phyloP scores from a whole-genome alignment of 2,329 filamentous ascomycete genomes.

The Hypoxylon sp. region DNA sequence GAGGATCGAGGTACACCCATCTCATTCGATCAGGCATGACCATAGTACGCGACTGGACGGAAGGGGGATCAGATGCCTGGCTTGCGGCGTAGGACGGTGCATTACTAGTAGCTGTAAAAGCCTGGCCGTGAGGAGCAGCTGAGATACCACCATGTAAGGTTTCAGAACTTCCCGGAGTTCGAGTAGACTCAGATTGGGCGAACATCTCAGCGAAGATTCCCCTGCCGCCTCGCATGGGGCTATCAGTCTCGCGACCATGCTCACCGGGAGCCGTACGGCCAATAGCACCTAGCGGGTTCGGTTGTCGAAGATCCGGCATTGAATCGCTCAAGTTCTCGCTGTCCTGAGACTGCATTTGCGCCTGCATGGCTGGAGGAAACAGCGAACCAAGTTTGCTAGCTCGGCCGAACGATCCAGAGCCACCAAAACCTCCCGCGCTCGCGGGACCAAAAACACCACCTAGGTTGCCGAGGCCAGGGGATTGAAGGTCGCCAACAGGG shows the following conservation, averaged over 20 bases:
- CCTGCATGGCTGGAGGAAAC: constrained; percentile 91
- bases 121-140: constrained; percentile 52
- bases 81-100: constrained; percentile 55
- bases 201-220: constrained; percentile 71
- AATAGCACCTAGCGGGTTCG: constrained; percentile 76
- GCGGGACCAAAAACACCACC: constrained; percentile 79
- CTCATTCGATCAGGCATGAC: constrained; percentile 99
- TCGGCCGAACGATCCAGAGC: constrained; percentile 77
- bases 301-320: constrained; percentile 71
- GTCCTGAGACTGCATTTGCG: constrained; percentile 85
- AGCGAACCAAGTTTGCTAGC: constrained; percentile 88
- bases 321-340: constrained; percentile 72
- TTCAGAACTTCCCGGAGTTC: constrained; percentile 55
- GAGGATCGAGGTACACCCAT: constrained; percentile 97
- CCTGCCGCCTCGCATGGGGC: constrained; percentile 69
- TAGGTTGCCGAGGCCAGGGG: constrained; percentile 77
- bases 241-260: constrained; percentile 70
- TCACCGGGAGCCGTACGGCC: constrained; percentile 72
- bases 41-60: constrained; percentile 86
- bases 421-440: constrained; percentile 66
- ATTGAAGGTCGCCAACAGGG: constrained; percentile 82
- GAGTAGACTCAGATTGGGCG: constrained; percentile 55
- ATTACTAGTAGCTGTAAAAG: constrained; percentile 52
- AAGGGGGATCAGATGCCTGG: constrained; percentile 64
- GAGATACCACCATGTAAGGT: constrained; percentile 48